Conservation (phyloP, 768 basidiomycete genomes). For the Nidularia sp. region DNA sequence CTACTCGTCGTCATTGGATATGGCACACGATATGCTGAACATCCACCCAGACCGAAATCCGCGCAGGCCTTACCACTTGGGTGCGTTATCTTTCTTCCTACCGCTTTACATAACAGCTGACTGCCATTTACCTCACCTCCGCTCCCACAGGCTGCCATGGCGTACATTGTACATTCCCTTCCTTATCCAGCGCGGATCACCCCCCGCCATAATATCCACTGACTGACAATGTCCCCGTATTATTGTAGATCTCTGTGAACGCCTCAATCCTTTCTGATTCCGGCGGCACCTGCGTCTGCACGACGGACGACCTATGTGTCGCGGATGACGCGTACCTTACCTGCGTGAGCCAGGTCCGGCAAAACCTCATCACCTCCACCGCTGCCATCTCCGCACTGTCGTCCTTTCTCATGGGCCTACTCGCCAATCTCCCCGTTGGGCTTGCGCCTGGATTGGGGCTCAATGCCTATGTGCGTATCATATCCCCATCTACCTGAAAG, state of each 20-base stretch:
- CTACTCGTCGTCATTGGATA: not conserved
- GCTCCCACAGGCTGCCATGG: slow-evolving; percentile 63
- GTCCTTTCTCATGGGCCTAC: slow-evolving; percentile 76
- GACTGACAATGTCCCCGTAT: too few species aligned
- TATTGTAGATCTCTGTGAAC: slow-evolving; percentile 84
- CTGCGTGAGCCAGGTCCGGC: slow-evolving; percentile 59
- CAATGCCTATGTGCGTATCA: slow-evolving; percentile 65
- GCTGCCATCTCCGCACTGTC: slow-evolving; percentile 73
- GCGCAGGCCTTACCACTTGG: slow-evolving; percentile 81
- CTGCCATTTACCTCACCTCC: slow-evolving; percentile 4
- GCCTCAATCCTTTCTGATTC: slow-evolving; percentile 72
- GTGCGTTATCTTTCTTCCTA: slow-evolving; percentile 29
- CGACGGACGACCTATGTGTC: slow-evolving; percentile 49
- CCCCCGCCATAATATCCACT: not conserved
- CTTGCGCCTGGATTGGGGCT: slow-evolving; percentile 84
- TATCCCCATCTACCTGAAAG: slow-evolving; percentile 3
- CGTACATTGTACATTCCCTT: slow-evolving; percentile 63
- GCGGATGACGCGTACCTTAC: slow-evolving; percentile 47
- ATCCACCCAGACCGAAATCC: slow-evolving; percentile 61
- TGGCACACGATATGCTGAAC: too few species aligned
- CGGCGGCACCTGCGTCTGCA: slow-evolving; percentile 81
- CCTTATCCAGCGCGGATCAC: not conserved
- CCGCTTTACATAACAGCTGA: slow-evolving; percentile 5
- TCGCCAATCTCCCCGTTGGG: slow-evolving; percentile 88
- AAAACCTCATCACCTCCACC: slow-evolving; percentile 80